These are phyloP conservation scores for Helichrysum umbraculigerum DNA, from an alignment of 129 eudicot species.

Conservation along the genomic window DNA sequence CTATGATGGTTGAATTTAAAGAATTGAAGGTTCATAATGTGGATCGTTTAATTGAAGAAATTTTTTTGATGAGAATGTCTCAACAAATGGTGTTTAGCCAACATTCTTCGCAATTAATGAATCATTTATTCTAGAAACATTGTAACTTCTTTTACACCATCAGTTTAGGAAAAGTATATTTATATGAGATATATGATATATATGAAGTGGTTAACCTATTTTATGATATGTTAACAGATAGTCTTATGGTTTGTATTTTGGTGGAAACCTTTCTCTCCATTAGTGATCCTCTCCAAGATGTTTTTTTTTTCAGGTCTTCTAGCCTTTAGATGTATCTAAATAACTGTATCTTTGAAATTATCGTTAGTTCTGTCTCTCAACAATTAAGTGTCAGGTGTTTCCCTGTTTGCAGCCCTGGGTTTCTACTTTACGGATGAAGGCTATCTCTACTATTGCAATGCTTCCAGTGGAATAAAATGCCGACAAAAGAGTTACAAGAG, in stretches of 20 bases:
- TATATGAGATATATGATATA: neutral
- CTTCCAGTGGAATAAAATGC: constrained; percentile 83
- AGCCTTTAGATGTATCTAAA: neutral
- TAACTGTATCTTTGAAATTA: neutral
- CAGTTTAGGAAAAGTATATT: neutral
- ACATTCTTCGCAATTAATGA: constrained; percentile 70
- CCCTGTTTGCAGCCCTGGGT: constrained; percentile 71
- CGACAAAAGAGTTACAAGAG: constrained; percentile 87
- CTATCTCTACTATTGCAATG: constrained; percentile 81
- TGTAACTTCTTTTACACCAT: neutral
- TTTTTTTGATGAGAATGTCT: constrained; percentile 32
- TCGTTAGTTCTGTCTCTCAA: too few relatives aligned
- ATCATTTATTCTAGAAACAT: constrained; percentile 40
- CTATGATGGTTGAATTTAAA: too few relatives aligned
- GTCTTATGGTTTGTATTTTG: constrained; percentile 72
- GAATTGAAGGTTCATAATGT: too few relatives aligned
- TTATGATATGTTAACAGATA: constrained; percentile 46
- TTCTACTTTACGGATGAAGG: constrained; percentile 91
- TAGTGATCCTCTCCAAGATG: constrained; percentile 64
- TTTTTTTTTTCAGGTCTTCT: constrained; percentile 78
- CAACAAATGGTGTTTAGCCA: constrained; percentile 77
- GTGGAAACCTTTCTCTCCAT: constrained; percentile 67
- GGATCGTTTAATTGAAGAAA: too few relatives aligned
- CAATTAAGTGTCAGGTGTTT: too few relatives aligned
- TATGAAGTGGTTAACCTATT: constrained; percentile 7